Evolutionary conservation across 176 grass and related monocot species (phyloP).

Genomic region (Avena atlantica): DNA sequence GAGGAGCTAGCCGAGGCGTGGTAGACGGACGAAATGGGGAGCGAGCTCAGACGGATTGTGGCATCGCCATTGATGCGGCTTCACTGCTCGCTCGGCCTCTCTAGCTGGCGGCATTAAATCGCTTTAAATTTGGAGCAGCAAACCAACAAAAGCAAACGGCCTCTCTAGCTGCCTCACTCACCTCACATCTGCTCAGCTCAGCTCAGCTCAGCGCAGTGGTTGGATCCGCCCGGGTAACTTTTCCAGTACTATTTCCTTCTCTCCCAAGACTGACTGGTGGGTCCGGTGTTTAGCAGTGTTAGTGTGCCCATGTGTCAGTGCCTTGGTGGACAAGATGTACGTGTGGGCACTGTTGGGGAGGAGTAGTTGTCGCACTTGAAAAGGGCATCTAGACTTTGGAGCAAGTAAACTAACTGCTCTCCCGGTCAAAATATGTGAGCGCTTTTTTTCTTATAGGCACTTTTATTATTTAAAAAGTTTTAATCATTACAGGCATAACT

Average conservation of each 20-base stretch:
- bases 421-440: too few relatives aligned
- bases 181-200: not conserved
- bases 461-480: too few relatives aligned
- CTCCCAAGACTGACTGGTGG: not conserved
- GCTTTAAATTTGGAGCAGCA: conserved; percentile 8
- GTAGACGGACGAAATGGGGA: not conserved
- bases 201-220: not conserved
- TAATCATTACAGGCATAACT: too few relatives aligned
- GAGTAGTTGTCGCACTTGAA: too few relatives aligned
- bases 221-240: not conserved
- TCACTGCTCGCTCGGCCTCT: not conserved
- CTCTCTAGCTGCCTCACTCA: not conserved
- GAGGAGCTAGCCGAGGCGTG: too few relatives aligned
- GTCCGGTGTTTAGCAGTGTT: not conserved
- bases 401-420: too few relatives aligned
- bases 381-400: too few relatives aligned
- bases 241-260: not conserved
- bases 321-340: too few relatives aligned
- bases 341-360: too few relatives aligned
- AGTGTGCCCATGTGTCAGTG: too few relatives aligned
- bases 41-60: not conserved
- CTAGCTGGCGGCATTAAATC: conserved; percentile 5
- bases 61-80: not conserved
- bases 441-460: too few relatives aligned
- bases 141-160: not conserved